Percentiles rank a stretch among this genome's conserved stretches.
Evolutionary conservation across 2,329 filamentous ascomycete genomes (phyloP).

Genomic region (Clonostachys rhizophaga): DNA sequence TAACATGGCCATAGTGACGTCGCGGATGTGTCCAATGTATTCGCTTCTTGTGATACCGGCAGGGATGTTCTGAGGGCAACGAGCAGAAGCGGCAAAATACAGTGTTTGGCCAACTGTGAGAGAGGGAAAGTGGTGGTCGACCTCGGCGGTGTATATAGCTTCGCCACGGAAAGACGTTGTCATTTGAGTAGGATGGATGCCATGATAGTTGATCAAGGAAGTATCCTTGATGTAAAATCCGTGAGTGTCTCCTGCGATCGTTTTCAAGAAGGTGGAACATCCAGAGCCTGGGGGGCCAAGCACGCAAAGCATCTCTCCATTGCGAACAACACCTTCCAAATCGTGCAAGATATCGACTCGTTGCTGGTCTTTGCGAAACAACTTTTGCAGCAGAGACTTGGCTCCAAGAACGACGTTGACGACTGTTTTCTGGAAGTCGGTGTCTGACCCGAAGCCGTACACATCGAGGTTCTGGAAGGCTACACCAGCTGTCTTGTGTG

Average conservation of each 20-base stretch:
- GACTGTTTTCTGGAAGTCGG: constrained; percentile 36
- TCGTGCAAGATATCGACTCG: constrained; percentile 42
- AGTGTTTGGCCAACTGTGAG: constrained; percentile 57
- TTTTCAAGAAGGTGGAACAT: constrained; percentile 64
- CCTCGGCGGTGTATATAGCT: constrained; percentile 62
- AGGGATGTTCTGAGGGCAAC: constrained; percentile 39
- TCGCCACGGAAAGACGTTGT: constrained; percentile 49
- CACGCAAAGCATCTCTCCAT: constrained; percentile 51
- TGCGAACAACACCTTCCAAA: constrained; percentile 46
- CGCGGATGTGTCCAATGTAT: constrained; percentile 42
- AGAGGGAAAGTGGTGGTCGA: constrained; percentile 57
- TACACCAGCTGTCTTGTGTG: constrained; percentile 22
- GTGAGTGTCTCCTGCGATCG: constrained; percentile 52
- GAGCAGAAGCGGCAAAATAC: constrained; percentile 53
- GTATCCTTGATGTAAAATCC: constrained; percentile 56
- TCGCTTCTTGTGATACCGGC: constrained; percentile 32
- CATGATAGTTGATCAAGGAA: constrained; percentile 60
- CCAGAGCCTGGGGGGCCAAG: constrained; percentile 48
- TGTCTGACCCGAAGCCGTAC: constrained; percentile 32
- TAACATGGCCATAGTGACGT: constrained; percentile 49
- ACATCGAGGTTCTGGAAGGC: constrained; percentile 37
- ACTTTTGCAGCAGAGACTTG: constrained; percentile 48
- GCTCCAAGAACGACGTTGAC: constrained; percentile 33
- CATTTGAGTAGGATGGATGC: constrained; percentile 52
- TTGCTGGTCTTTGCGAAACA: constrained; percentile 28